Conservation (phyloP, 2,329 filamentous ascomycete genomes). For the Bertia moriformis region DNA sequence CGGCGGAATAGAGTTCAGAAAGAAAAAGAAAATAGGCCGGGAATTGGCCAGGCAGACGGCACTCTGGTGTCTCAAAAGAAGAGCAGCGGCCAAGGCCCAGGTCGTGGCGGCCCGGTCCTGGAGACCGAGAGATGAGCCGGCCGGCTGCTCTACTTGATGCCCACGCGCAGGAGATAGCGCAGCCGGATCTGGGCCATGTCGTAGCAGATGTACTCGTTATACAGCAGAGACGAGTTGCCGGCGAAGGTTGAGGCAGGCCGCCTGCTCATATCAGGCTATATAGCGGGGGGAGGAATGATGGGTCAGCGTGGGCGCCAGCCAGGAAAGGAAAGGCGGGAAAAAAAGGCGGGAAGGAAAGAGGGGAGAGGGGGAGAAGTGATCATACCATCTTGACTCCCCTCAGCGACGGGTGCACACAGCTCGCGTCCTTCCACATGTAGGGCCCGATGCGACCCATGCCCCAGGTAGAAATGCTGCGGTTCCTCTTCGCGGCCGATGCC, state of each 20-base stretch:
- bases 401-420: slow-evolving; percentile 46
- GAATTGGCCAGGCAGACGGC: too few relatives aligned
- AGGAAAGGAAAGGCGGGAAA: neutral
- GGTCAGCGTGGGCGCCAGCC: neutral
- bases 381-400: slow-evolving; percentile 57
- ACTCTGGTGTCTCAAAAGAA: too few relatives aligned
- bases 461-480: slow-evolving; percentile 52
- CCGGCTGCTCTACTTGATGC: slow-evolving; percentile 19
- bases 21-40: too few relatives aligned
- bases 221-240: too few relatives aligned
- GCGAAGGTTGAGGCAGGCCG: too few relatives aligned
- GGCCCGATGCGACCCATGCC: slow-evolving; percentile 55
- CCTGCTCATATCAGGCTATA: too few relatives aligned
- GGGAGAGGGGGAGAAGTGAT: too few relatives aligned
- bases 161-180: slow-evolving; percentile 54
- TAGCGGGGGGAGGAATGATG: slow-evolving; percentile 4
- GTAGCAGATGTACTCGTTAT: slow-evolving; percentile 66
- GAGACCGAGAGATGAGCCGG: too few relatives aligned
- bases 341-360: neutral
- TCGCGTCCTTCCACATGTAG: slow-evolving; percentile 61
- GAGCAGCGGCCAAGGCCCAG: too few relatives aligned
- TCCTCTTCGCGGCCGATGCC: slow-evolving; percentile 41
- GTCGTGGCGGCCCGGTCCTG: too few relatives aligned
- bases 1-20: too few relatives aligned
- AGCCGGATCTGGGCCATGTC: slow-evolving; percentile 56